phyloP scores from a whole-genome alignment of 73 alveolate genomes.

The Tetrahymena malaccensis region DNA sequence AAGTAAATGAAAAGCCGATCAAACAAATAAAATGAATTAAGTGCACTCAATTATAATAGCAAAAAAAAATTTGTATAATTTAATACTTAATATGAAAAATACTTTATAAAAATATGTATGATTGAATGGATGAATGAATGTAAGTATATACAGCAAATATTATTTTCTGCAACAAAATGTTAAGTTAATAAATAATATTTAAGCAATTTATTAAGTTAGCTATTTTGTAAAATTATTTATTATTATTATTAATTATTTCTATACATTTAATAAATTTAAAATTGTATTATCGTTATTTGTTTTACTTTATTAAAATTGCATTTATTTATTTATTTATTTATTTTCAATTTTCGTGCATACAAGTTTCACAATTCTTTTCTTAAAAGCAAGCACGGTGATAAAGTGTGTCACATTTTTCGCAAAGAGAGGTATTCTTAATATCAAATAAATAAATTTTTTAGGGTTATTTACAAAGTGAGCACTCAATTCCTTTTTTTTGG shows the following conservation, averaged over 20 bases:
- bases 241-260: background rate
- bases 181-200: too few relatives aligned
- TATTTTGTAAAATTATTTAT: background rate
- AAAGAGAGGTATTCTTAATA: conserved; percentile 20
- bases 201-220: background rate
- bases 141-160: too few relatives aligned
- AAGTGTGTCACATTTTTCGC: conserved; percentile 23
- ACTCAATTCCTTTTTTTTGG: conserved; percentile 19
- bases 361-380: conserved; percentile 8
- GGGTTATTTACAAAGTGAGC: background rate
- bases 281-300: too few relatives aligned
- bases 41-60: too few relatives aligned
- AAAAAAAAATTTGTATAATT: too few relatives aligned
- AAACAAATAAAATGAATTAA: too few relatives aligned
- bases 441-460: conserved; percentile 23
- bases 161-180: background rate
- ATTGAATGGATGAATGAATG: too few relatives aligned
- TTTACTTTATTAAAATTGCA: background rate
- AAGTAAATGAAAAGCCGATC: background rate
- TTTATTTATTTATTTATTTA: too few relatives aligned
- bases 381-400: conserved; percentile 26
- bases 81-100: too few relatives aligned
- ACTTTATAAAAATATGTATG: background rate
- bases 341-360: conserved; percentile 13
- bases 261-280: background rate